A percentile compares a stretch with the other conserved stretches of the same genome.
phyloP scores from a whole-genome alignment of 192 early-diverging fungal genomes.

The Umbelopsis sp. region DNA sequence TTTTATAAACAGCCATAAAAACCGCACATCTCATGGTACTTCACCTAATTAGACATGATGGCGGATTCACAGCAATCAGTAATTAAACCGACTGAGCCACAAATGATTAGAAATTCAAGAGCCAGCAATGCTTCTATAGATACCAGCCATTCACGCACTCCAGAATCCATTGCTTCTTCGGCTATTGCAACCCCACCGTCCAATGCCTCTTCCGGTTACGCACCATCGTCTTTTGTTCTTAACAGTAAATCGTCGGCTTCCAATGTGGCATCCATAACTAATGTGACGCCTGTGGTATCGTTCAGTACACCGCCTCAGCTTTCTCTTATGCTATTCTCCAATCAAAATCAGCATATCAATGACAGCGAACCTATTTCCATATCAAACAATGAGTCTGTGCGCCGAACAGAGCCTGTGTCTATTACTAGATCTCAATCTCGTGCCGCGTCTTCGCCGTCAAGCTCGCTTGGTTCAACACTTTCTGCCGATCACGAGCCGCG shows the following conservation, averaged over 20 bases:
- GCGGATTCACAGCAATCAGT: not conserved
- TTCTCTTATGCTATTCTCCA: constrained; percentile 9
- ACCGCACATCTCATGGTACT: too few species aligned
- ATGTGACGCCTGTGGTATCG: constrained; percentile 5
- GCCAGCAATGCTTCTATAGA: constrained; percentile 4
- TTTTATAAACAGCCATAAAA: not conserved
- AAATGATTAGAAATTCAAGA: constrained; percentile 10
- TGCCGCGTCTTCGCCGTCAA: not conserved
- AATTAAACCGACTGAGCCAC: not conserved
- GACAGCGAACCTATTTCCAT: not conserved
- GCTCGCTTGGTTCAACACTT: not conserved
- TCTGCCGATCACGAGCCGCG: constrained; percentile 8
- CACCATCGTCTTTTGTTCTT: not conserved
- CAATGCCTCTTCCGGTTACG: not conserved
- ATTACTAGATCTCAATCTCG: constrained; percentile 3
- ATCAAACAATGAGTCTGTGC: not conserved
- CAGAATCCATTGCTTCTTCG: not conserved
- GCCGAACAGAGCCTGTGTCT: not conserved
- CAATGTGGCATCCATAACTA: constrained; percentile 8
- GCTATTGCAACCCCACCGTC: constrained; percentile 11
- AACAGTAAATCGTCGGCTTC: constrained; percentile 14
- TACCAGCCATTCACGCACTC: constrained; percentile 11
- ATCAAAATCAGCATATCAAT: not conserved
- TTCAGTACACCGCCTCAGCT: constrained; percentile 16
- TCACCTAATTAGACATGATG: not conserved